Conservation (phyloP, 441 rosid species). For the Cnidoscolus chayamansa region DNA sequence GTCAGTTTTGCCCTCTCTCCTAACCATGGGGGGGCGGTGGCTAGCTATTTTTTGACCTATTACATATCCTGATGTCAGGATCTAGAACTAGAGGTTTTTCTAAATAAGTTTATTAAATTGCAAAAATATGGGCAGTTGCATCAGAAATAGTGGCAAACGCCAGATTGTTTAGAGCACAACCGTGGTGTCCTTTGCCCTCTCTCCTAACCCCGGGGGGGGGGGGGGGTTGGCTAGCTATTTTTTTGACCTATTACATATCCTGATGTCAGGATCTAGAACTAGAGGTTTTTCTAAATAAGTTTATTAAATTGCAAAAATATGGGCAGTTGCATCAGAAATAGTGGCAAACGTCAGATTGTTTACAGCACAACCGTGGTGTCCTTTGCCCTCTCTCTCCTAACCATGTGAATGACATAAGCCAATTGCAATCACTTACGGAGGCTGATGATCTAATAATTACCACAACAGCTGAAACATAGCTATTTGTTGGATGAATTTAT, state of each 20-base stretch:
- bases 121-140: neutral
- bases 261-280: too few species aligned
- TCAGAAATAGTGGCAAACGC: neutral
- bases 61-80: too few species aligned
- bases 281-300: too few species aligned
- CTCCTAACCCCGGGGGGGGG: neutral
- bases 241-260: too few species aligned
- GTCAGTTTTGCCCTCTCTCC: neutral
- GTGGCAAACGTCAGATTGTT: neutral
- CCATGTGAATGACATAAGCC: neutral
- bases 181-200: neutral
- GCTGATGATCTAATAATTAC: neutral
- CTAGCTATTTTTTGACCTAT: too few species aligned
- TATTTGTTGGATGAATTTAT: neutral
- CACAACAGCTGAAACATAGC: too few species aligned
- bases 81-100: too few species aligned
- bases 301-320: neutral
- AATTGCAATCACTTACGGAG: neutral
- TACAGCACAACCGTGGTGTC: neutral
- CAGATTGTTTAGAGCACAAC: neutral
- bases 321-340: neutral
- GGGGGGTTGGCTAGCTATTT: too few species aligned
- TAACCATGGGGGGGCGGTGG: neutral
- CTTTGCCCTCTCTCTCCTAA: neutral
- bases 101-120: neutral